Conservation (phyloP, 1,284 basidiomycete species). For the Pseudozyma sp. region DNA sequence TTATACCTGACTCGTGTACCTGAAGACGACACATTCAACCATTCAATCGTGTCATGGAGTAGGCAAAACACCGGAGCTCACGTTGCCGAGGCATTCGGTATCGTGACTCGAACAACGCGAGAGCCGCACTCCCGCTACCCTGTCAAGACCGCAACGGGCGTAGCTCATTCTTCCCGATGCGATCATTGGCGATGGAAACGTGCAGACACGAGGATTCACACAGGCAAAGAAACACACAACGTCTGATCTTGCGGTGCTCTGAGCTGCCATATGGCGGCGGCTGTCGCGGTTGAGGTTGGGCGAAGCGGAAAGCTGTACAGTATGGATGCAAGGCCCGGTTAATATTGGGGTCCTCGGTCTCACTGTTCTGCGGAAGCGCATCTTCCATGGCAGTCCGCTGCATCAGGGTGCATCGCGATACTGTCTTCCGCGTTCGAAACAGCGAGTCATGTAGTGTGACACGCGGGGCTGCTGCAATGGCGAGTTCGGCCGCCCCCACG, state of each 20-base stretch:
- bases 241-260: too few species aligned
- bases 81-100: background rate
- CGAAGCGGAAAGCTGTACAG: background rate
- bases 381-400: background rate
- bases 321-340: background rate
- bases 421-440: conserved; percentile 3
- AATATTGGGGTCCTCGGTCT: background rate
- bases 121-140: too few species aligned
- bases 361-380: background rate
- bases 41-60: background rate
- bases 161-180: too few species aligned
- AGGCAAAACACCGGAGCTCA: background rate
- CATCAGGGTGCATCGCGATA: conserved; percentile 4
- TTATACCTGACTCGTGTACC: too few species aligned
- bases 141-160: too few species aligned
- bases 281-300: background rate
- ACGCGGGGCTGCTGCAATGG: background rate
- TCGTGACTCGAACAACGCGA: background rate
- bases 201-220: too few species aligned
- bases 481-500: conserved; percentile 16
- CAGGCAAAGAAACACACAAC: too few species aligned
- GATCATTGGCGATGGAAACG: too few species aligned
- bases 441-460: background rate
- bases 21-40: too few species aligned
- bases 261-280: too few species aligned